Percentiles rank a stretch among this genome's conserved stretches.
These are phyloP conservation scores for Sarcodon sp. DNA, from an alignment of 768 basidiomycete species.

Conservation along the genomic window DNA sequence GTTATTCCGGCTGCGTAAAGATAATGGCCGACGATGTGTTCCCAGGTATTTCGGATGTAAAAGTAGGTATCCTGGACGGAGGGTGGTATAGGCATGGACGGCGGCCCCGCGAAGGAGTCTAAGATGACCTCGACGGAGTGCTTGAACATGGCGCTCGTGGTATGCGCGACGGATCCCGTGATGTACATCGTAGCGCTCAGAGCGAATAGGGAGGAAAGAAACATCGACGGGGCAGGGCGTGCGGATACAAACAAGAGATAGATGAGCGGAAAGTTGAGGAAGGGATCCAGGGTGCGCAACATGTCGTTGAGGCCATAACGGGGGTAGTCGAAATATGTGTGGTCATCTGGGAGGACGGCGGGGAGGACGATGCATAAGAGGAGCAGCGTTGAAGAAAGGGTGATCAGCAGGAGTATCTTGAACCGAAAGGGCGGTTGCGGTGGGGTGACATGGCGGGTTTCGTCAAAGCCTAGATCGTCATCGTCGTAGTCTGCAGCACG, in stretches of 20 bases:
- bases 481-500: too few species aligned
- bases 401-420: neutral
- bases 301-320: neutral
- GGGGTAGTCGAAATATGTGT: neutral
- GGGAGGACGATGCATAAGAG: neutral
- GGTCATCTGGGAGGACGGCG: neutral
- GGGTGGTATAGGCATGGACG: neutral
- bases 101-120: neutral
- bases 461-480: neutral
- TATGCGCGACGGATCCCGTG: neutral
- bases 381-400: neutral
- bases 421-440: neutral
- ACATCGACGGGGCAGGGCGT: neutral
- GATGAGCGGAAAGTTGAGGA: neutral
- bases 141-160: neutral
- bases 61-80: neutral
- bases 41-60: neutral
- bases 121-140: neutral
- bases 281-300: neutral
- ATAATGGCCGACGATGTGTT: neutral
- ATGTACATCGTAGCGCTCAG: neutral
- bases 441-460: neutral
- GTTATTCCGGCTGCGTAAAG: neutral
- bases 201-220: neutral
- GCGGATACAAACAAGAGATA: neutral